Conservation (phyloP, 2,329 filamentous ascomycete genomes). For the Pseudocercospora fuligena region DNA sequence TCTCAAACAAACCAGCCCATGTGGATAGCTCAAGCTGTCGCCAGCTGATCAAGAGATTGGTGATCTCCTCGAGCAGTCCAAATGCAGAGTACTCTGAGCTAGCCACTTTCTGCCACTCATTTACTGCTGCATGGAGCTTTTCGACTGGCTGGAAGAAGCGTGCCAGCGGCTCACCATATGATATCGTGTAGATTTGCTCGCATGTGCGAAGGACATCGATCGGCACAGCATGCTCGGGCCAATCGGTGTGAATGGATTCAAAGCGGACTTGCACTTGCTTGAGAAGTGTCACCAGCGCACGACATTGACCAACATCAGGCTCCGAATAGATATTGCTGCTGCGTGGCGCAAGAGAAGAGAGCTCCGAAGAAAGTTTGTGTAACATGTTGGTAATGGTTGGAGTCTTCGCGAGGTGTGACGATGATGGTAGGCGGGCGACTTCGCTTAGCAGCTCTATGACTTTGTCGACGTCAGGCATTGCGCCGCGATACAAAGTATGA, state of each 20-base stretch:
- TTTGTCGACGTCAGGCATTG: conserved; percentile 9
- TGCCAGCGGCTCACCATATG: conserved; percentile 81
- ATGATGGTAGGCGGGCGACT: conserved; percentile 11
- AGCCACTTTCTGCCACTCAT: conserved; percentile 95
- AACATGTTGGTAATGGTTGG: conserved; percentile 8
- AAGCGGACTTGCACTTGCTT: conserved; percentile 74
- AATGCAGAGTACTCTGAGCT: conserved; percentile 76
- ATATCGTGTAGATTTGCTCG: conserved; percentile 73
- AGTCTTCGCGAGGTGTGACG: conserved; percentile 12
- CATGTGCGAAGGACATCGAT: conserved; percentile 78
- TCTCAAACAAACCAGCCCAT: conserved; percentile 86
- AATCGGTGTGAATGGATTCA: conserved; percentile 65
- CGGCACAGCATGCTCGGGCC: conserved; percentile 78
- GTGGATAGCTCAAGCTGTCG: conserved; percentile 87
- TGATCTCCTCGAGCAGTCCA: conserved; percentile 75
- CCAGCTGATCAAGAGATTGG: conserved; percentile 83
- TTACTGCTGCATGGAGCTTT: conserved; percentile 79
- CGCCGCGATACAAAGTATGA: conserved; percentile 10
- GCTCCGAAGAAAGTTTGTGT: conserved; percentile 8
- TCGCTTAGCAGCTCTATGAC: conserved; percentile 29
- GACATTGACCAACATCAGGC: conserved; percentile 74
- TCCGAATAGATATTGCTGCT: conserved; percentile 81
- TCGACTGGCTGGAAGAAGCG: conserved; percentile 86
- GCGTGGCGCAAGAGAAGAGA: conserved; percentile 3
- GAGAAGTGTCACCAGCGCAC: conserved; percentile 72